phyloP scores from a whole-genome alignment of 192 early-diverging fungal genomes.

The Bifiguratus adelaidae region DNA sequence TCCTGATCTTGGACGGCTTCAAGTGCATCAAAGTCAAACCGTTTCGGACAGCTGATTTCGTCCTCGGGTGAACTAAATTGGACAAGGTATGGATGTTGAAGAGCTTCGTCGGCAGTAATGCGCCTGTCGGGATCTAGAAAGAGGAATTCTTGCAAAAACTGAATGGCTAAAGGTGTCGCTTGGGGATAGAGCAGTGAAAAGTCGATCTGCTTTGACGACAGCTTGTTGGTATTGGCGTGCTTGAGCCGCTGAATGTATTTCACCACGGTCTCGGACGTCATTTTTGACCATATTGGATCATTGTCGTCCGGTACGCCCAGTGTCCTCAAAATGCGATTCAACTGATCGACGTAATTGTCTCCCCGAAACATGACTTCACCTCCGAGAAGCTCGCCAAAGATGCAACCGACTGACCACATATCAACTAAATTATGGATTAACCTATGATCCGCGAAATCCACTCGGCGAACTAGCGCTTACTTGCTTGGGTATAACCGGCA shows the following conservation, averaged over 20 bases:
- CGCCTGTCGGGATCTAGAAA: conserved; percentile 79
- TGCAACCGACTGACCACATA: conserved; percentile 93
- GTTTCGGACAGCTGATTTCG: conserved; percentile 7
- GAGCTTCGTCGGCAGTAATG: conserved; percentile 83
- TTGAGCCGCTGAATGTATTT: not conserved
- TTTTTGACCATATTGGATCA: not conserved
- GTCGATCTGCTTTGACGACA: not conserved
- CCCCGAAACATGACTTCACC: conserved; percentile 81
- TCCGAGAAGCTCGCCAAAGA: conserved; percentile 85
- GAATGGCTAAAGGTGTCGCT: conserved; percentile 28
- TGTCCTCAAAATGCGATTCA: conserved; percentile 81
- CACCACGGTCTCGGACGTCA: not conserved
- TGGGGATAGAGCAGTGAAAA: not conserved
- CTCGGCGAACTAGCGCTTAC: too few species aligned
- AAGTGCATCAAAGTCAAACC: not conserved
- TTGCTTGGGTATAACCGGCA: conserved; percentile 86
- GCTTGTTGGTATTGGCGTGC: conserved; percentile 33
- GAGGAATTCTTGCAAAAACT: conserved; percentile 80
- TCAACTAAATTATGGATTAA: too few species aligned
- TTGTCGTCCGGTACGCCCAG: conserved; percentile 74
- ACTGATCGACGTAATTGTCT: conserved; percentile 84
- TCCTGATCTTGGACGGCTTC: not conserved
- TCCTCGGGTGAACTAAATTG: conserved; percentile 31
- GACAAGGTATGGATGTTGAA: conserved; percentile 82
- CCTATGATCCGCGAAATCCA: too few species aligned